phyloP scores from a whole-genome alignment of 192 early-diverging fungal genomes.

The Coemansia sp. region DNA sequence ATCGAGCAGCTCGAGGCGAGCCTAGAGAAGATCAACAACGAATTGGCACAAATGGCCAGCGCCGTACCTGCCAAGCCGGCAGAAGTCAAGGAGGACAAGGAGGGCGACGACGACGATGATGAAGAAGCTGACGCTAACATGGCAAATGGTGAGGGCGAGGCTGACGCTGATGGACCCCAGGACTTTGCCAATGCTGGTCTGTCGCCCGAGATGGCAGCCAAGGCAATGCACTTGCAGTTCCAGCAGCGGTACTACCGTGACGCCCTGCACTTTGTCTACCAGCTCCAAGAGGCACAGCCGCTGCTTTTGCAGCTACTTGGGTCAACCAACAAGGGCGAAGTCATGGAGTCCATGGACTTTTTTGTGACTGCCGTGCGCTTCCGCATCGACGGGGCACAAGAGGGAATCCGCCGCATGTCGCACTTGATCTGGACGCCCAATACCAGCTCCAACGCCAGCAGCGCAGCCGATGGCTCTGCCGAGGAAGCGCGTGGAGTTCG shows the following conservation, averaged over 20 bases:
- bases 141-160: conserved; percentile 24
- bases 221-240: conserved; percentile 59
- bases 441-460: conserved; percentile 43
- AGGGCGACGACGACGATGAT: conserved; percentile 20
- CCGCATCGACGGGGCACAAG: conserved; percentile 81
- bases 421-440: conserved; percentile 91
- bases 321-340: conserved; percentile 90
- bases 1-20: conserved; percentile 71
- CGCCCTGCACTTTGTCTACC: conserved; percentile 83
- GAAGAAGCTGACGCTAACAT: conserved; percentile 23
- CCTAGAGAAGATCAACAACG: conserved; percentile 64
- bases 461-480: conserved; percentile 22
- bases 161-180: conserved; percentile 43
- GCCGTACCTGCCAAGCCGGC: conserved; percentile 30
- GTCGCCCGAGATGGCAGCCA: conserved; percentile 59
- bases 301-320: conserved; percentile 83
- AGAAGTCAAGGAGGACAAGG: conserved; percentile 34
- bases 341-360: conserved; percentile 96
- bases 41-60: conserved; percentile 67
- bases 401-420: conserved; percentile 91
- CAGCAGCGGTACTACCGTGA: conserved; percentile 84
- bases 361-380: conserved; percentile 85
- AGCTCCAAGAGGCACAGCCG: conserved; percentile 78
- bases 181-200: conserved; percentile 43
- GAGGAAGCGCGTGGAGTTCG: conserved; percentile 77